Percentiles rank a stretch among this genome's conserved stretches.
phyloP scores from a whole-genome alignment of 495 filamentous ascomycete genomes.

The Daldinia loculata region DNA sequence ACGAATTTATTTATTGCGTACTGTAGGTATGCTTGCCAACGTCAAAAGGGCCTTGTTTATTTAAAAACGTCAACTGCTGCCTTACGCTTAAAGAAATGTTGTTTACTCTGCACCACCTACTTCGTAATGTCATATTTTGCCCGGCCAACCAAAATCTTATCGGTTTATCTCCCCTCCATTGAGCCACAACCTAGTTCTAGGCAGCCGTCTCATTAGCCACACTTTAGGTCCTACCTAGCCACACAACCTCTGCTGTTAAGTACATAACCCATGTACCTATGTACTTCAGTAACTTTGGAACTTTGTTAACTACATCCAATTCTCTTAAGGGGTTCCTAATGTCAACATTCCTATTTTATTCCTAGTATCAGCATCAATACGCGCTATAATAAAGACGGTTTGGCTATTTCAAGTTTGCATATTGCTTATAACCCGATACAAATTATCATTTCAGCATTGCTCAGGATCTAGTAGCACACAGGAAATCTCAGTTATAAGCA shows the following conservation, averaged over 20 bases:
- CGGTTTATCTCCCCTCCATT: neutral
- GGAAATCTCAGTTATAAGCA: neutral
- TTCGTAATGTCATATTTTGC: slow-evolving; percentile 44
- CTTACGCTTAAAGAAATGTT: neutral
- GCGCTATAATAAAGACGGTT: too few relatives aligned
- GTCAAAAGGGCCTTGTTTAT: neutral
- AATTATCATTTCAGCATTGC: too few relatives aligned
- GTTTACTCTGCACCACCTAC: slow-evolving; percentile 27
- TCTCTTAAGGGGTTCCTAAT: neutral
- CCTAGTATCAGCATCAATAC: too few relatives aligned
- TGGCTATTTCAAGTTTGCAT: too few relatives aligned
- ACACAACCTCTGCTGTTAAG: neutral
- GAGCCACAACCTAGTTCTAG: neutral
- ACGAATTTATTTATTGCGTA: neutral
- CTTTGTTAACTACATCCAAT: too few relatives aligned
- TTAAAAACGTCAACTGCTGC: neutral
- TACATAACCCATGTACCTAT: neutral
- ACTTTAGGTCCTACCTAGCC: neutral
- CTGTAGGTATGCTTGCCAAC: slow-evolving; percentile 2
- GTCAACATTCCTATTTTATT: too few relatives aligned
- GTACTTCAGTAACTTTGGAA: neutral
- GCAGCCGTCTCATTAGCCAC: neutral
- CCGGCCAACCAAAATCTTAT: slow-evolving; percentile 38
- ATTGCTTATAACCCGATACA: too few relatives aligned
- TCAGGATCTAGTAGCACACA: too few relatives aligned